Base-by-base conservation (phyloP, 169 alveolate species). In the Cryptosporidium sp. region DNA sequence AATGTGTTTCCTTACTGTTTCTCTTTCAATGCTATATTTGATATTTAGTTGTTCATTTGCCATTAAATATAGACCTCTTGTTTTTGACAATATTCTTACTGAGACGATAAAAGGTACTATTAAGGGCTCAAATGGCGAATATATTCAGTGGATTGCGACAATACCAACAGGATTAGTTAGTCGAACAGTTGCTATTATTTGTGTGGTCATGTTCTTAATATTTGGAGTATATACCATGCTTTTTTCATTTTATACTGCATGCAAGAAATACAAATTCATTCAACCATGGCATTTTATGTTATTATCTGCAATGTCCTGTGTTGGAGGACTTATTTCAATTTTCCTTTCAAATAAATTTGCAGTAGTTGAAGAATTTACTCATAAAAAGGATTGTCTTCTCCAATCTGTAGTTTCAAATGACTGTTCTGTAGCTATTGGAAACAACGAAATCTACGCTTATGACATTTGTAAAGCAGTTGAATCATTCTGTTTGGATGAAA, bases 381-480 rank as follows among this genome's bases (percentile, higher is more conserved):
- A 48, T 2, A 60, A 23, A 67, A 69, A 60, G 31, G 89, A 80
- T 56, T 80, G 89, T 23, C 89, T 70, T 26, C 37, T 80, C 31
- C 80, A 80, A 65, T 62, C 89, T 18, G 69, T 62, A n/a, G 89
- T 80, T 44, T 80, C 89, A 16, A 62, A 80, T 29, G 89, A 80
- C 39, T 80, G 89, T 23, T 80, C 89, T 39, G 42, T n/a, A 8
- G 89, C 89, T n/a, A 60, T 80, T 33, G 42, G 58, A 26, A 80
- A 39, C 35, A 53, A 80, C 45, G 89, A 80, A 39, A 80, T 80
- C 8, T 80, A 44, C 42, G 89, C 89, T 18, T 80, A 80, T 80
- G 89, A 80, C 52, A 23, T 80, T 8, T 80, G 89, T 31, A 80
- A 62, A 67, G 75, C 89, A 42, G 89, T 80, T 9, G 89, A 80